Conservation (phyloP, 306 rosid species). For the Malus domestica region ASM211411v1 NC_041805.1:27160001-27160500, state of each 20-base stretch:
- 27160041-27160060: too few relatives aligned
- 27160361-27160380: conserved; percentile 11
- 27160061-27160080: too few relatives aligned
- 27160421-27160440: conserved; percentile 17
- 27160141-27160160: conserved; percentile 30
- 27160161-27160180: conserved; percentile 32
- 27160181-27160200: conserved; percentile 62
- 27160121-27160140: conserved; percentile 42
- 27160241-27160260: conserved; percentile 77
- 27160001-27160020: too few relatives aligned
- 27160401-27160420: conserved; percentile 1
- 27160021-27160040: too few relatives aligned
- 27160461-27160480: conserved; percentile 73
- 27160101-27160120: conserved; percentile 71
- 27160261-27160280: conserved; percentile 4
- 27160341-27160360: conserved; percentile 39
- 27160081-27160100: not conserved
- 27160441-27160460: conserved; percentile 92
- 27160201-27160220: conserved; percentile 81
- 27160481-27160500: conserved; percentile 75
- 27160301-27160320: too few relatives aligned
- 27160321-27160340: conserved; percentile 69
- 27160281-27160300: too few relatives aligned
- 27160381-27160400: not conserved
- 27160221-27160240: conserved; percentile 91